A percentile compares a stretch with the other conserved stretches of the same genome.
Evolutionary conservation across 164 flowering plant genomes (phyloP).

Genomic region (Piper longum): DNA sequence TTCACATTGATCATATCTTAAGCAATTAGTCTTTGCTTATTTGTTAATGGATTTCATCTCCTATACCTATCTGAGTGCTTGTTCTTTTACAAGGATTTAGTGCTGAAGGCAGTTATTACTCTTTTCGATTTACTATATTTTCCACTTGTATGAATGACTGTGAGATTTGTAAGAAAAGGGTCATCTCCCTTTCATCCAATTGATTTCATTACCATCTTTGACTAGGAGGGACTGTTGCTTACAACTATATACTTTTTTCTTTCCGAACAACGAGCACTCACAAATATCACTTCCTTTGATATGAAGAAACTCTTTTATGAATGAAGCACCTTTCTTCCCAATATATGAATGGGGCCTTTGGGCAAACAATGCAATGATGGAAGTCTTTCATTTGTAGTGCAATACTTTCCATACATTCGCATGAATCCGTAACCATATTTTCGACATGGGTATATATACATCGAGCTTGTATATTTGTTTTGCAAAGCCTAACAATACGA

Average conservation of each 20-base stretch:
- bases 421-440: not conserved
- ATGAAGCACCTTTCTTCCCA: not conserved
- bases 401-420: not conserved
- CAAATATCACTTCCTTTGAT: not conserved
- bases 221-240: not conserved
- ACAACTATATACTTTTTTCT: not conserved
- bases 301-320: not conserved
- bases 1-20: not conserved
- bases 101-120: not conserved
- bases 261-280: not conserved
- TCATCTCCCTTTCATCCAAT: not conserved
- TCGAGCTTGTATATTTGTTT: too few relatives aligned
- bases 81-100: not conserved
- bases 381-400: not conserved
- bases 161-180: not conserved
- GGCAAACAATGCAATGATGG: not conserved
- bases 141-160: not conserved
- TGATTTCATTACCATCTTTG: not conserved
- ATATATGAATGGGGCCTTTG: not conserved
- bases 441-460: too few relatives aligned
- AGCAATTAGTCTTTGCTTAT: not conserved
- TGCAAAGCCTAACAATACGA: too few relatives aligned
- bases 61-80: not conserved
- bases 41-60: not conserved
- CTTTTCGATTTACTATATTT: not conserved